phyloP scores from a whole-genome alignment of 768 basidiomycete species.

The Paxillus rubicundulus region DNA sequence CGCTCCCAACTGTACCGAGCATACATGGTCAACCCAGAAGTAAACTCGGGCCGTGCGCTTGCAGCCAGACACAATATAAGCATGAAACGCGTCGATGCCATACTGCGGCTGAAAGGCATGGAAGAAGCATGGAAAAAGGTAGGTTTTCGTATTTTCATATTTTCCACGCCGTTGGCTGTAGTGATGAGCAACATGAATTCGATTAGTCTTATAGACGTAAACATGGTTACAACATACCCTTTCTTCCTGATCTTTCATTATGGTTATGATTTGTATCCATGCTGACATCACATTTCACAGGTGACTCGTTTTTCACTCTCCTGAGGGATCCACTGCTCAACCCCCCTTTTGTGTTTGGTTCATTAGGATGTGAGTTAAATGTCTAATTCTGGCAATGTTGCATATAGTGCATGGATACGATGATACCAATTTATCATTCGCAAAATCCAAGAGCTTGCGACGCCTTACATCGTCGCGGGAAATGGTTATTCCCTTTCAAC shows the following conservation, averaged over 20 bases:
- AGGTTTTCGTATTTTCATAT: slow-evolving; percentile 27
- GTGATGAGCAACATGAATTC: slow-evolving; percentile 62
- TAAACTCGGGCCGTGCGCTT: slow-evolving; percentile 56
- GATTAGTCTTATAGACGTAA: slow-evolving; percentile 95
- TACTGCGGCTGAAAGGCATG: slow-evolving; percentile 76
- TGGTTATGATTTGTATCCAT: background rate
- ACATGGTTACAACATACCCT: slow-evolving; percentile 60
- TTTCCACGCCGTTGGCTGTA: slow-evolving; percentile 1
- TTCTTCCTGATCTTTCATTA: slow-evolving; percentile 19
- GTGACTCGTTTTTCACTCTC: background rate
- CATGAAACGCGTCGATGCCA: slow-evolving; percentile 79
- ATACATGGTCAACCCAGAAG: slow-evolving; percentile 56
- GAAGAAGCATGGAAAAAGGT: slow-evolving; percentile 75
- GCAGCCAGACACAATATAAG: slow-evolving; percentile 64
- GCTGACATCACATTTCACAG: slow-evolving; percentile 8
- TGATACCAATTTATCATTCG: slow-evolving; percentile 67
- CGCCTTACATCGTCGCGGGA: slow-evolving; percentile 59
- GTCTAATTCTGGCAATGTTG: background rate
- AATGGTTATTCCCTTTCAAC: slow-evolving; percentile 67
- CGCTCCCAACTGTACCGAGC: slow-evolving; percentile 57
- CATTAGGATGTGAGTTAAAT: slow-evolving; percentile 40
- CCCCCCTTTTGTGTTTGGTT: background rate
- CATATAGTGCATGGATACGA: slow-evolving; percentile 30
- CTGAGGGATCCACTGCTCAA: background rate
- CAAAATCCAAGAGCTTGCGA: slow-evolving; percentile 58